Conservation (phyloP, 2,329 filamentous ascomycete genomes). For the Phyllosticta citrichinensis region DNA sequence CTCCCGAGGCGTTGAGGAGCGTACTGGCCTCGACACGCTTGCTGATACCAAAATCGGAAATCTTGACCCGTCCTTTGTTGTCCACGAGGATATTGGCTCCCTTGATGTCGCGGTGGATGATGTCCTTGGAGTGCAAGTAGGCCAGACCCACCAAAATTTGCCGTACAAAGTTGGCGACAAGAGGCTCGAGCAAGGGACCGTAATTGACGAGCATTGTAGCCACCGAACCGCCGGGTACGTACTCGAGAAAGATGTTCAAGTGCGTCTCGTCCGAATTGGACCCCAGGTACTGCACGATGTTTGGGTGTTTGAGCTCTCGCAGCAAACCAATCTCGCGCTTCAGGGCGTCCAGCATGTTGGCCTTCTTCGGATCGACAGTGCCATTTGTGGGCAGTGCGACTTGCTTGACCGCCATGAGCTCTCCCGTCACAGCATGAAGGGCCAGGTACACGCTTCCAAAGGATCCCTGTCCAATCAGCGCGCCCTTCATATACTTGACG, state of each 20-base stretch:
- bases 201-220: slow-evolving; percentile 99
- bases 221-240: slow-evolving; percentile 93
- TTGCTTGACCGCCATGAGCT: slow-evolving; percentile 97
- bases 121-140: slow-evolving; percentile 87
- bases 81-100: slow-evolving; percentile 97
- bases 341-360: slow-evolving; percentile 93
- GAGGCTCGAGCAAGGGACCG: slow-evolving; percentile 81
- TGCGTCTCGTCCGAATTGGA: slow-evolving; percentile 84
- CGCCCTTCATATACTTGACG: slow-evolving; percentile 99
- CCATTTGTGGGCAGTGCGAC: slow-evolving; percentile 80
- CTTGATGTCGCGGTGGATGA: slow-evolving; percentile 98
- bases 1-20: slow-evolving; percentile 46
- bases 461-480: slow-evolving; percentile 90
- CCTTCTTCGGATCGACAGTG: slow-evolving; percentile 75
- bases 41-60: slow-evolving; percentile 96
- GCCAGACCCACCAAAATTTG: slow-evolving; percentile 89
- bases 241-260: slow-evolving; percentile 99
- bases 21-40: slow-evolving; percentile 94
- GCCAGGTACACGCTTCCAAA: slow-evolving; percentile 95
- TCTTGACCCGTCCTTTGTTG: slow-evolving; percentile 98
- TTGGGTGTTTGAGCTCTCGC: slow-evolving; percentile 86
- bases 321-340: slow-evolving; percentile 94
- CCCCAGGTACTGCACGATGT: slow-evolving; percentile 96
- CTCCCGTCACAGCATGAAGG: slow-evolving; percentile 88
- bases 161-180: slow-evolving; percentile 92